Evolutionary conservation across 2,329 filamentous ascomycete species (phyloP), one percentile per base, ranked within the genome.

Genomic region (Pestalotiopsis sp.): DNA sequence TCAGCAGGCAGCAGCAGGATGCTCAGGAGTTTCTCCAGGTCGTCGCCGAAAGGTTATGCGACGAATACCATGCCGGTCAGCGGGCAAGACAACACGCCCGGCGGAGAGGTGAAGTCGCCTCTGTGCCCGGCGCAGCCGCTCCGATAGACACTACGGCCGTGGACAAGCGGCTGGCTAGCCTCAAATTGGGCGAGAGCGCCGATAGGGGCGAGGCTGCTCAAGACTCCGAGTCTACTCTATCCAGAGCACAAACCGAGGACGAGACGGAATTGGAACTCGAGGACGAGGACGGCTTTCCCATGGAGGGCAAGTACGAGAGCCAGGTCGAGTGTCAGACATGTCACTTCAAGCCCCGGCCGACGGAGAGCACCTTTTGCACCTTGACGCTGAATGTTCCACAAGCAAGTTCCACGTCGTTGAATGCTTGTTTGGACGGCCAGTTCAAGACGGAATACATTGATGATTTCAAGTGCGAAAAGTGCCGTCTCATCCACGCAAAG

Each of bases 11-110:
- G 77, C 96, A 99, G 81, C 96, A 99, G 80, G 96, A 99, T 82
- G 96, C 96, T 12, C 96, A 99, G 77, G 96, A 99, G 79, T 98
- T 99, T 72, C 82, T 99, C 68, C 96, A 99, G 82, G 91, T 98
- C 64, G 92, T 99, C 13, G 92, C 94, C 2, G 95, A 99, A 82
- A 88, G 95, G 66, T 84, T 99, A 68, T 94, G 93, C 75, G 96
- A 99, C 77, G 96, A 99, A 80, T 97, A 98, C 76, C 91, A 97
- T 77, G 94, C 94, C 3, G 94, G 94, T 1, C 87, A 88, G 75
- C 88, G 92, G 76, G 94, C 93, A 13, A 87, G 95, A 71, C 83
- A 82, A 60, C 85, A 88, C 68, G 89, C 89, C 3, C 82, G 78
- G 62, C 80, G 73, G 73, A 78, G 72, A 69, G 79, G 71, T 60